Conservation (phyloP, 768 basidiomycete genomes). For the Auriscalpium microsporum region DNA sequence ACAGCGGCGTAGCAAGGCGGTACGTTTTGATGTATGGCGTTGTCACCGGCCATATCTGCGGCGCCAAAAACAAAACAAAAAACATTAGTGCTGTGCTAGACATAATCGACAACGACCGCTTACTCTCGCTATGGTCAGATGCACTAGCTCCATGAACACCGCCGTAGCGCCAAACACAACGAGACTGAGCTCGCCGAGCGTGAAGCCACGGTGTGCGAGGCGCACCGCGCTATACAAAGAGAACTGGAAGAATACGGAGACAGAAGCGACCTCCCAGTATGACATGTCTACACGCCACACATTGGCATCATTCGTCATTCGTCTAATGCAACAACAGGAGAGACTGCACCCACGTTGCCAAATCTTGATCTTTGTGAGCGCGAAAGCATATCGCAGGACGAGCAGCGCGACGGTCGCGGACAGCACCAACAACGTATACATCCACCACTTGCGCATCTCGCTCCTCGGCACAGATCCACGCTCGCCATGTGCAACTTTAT, state of each 20-base stretch:
- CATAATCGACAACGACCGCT: slow-evolving; percentile 19
- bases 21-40: slow-evolving; percentile 87
- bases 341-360: slow-evolving; percentile 54
- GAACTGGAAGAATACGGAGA: slow-evolving; percentile 83
- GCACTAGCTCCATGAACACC: slow-evolving; percentile 77
- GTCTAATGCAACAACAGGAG: background rate
- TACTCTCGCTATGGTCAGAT: slow-evolving; percentile 77
- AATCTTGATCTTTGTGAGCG: slow-evolving; percentile 35
- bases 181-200: slow-evolving; percentile 85
- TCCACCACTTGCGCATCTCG: slow-evolving; percentile 52
- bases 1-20: slow-evolving; percentile 84
- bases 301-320: background rate
- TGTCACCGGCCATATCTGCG: slow-evolving; percentile 69
- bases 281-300: slow-evolving; percentile 51
- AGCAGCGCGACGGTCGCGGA: slow-evolving; percentile 42
- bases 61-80: no score
- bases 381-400: slow-evolving; percentile 39
- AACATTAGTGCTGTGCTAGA: background rate
- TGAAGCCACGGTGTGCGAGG: slow-evolving; percentile 90
- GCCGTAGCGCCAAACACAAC: slow-evolving; percentile 86
- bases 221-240: slow-evolving; percentile 84
- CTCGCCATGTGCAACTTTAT: slow-evolving; percentile 52
- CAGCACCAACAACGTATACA: slow-evolving; percentile 58
- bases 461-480: slow-evolving; percentile 69
- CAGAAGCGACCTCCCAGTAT: slow-evolving; percentile 62